Percentiles rank a stretch among this genome's conserved stretches.
Evolutionary conservation across 805 yeast species (phyloP).

Genomic region (Candida nonsorbophila): DNA sequence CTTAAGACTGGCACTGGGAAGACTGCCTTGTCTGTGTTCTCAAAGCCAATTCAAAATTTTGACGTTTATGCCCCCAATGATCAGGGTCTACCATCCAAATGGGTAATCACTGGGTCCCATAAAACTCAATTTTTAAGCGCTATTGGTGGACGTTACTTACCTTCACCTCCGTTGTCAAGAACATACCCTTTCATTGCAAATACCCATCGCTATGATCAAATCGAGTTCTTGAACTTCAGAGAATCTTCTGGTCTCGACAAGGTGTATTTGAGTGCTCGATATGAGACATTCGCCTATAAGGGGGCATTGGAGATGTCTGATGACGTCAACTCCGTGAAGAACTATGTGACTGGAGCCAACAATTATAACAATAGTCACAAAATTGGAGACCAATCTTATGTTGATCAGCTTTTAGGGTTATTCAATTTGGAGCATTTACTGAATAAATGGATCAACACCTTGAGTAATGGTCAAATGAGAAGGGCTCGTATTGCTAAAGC

Average conservation of each 20-base stretch:
- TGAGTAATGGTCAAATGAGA: constrained; percentile 92
- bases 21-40: no score
- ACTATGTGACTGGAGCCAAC: constrained; percentile 53
- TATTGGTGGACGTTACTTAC: constrained; percentile 50
- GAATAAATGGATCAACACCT: constrained; percentile 75
- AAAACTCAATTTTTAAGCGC: constrained; percentile 52
- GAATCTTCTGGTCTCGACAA: constrained; percentile 32
- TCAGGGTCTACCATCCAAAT: constrained; percentile 13
- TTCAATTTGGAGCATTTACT: constrained; percentile 55
- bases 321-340: constrained; percentile 59
- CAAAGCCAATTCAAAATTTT: constrained; percentile 20
- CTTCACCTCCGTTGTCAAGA: constrained; percentile 50
- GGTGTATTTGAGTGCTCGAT: constrained; percentile 83
- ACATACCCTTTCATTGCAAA: constrained; percentile 46
- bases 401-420: constrained; percentile 15
- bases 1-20: no score
- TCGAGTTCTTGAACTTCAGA: constrained; percentile 29
- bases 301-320: constrained; percentile 55
- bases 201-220: constrained; percentile 20
- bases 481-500: constrained; percentile 83
- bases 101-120: constrained; percentile 34
- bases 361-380: constrained; percentile 36
- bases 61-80: constrained; percentile 13
- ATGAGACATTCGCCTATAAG: constrained; percentile 66
- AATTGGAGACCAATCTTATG: constrained; percentile 25